Conservation (phyloP, 2,329 filamentous ascomycete species). For the Tolypocladium cylindrosporum region DNA sequence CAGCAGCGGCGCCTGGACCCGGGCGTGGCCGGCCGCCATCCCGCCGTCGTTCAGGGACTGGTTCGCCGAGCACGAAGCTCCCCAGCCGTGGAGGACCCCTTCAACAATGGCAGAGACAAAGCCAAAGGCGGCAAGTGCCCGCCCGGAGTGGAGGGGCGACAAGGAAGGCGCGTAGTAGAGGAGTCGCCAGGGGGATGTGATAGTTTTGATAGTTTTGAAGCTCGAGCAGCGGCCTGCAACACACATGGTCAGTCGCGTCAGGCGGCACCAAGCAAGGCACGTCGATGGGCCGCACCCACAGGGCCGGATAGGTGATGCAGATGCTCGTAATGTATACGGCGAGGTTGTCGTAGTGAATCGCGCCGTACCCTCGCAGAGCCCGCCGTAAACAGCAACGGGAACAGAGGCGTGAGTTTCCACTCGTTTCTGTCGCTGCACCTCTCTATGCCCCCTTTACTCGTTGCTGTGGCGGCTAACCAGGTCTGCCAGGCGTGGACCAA, state of each 20-base stretch:
- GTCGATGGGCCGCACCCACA: slow-evolving; percentile 12
- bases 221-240: background rate
- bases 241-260: background rate
- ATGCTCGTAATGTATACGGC: slow-evolving; percentile 21
- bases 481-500: slow-evolving; percentile 13
- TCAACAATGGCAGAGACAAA: slow-evolving; percentile 37
- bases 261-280: background rate
- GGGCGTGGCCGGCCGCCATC: slow-evolving; percentile 30
- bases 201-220: slow-evolving; percentile 41
- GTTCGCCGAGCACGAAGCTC: slow-evolving; percentile 38
- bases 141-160: slow-evolving; percentile 37
- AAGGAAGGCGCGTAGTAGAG: slow-evolving; percentile 48
- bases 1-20: slow-evolving; percentile 40
- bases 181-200: slow-evolving; percentile 47
- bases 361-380: slow-evolving; percentile 37
- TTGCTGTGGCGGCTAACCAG: background rate
- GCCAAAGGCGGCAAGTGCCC: slow-evolving; percentile 35
- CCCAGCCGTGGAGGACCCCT: slow-evolving; percentile 30
- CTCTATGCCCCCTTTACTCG: background rate
- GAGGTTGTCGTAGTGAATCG: slow-evolving; percentile 20
- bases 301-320: slow-evolving; percentile 23
- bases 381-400: slow-evolving; percentile 32
- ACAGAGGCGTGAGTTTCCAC: background rate
- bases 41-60: slow-evolving; percentile 23
- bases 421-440: background rate